A percentile compares a stretch with the other conserved stretches of the same genome.
Evolutionary conservation across 2,329 filamentous ascomycete genomes (phyloP).

Genomic region (Ophiosphaerella herpotricha): DNA sequence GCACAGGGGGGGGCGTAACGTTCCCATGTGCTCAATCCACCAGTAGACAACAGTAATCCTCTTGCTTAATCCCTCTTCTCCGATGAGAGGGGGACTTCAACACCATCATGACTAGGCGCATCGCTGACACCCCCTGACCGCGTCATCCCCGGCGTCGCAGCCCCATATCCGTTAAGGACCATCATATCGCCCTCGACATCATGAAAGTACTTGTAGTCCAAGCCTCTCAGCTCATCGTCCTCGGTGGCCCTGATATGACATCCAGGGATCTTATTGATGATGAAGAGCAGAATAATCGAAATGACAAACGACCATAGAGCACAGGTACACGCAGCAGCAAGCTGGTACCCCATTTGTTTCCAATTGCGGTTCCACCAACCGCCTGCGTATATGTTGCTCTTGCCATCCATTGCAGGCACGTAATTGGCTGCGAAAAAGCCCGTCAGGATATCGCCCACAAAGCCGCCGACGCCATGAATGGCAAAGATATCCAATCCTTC

Average conservation of each 20-base stretch:
- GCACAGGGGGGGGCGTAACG: too few relatives aligned
- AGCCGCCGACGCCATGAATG: constrained; percentile 64
- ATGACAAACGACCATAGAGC: constrained; percentile 61
- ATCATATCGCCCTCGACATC: constrained; percentile 34
- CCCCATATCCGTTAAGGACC: constrained; percentile 25
- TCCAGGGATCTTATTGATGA: constrained; percentile 63
- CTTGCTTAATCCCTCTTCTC: constrained; percentile 25
- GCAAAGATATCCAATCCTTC: constrained; percentile 65
- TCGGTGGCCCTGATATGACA: constrained; percentile 60
- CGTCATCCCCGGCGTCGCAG: constrained; percentile 15
- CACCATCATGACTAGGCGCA: constrained; percentile 25
- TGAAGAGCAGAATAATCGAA: constrained; percentile 58
- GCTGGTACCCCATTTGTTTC: constrained; percentile 61
- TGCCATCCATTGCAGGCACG: constrained; percentile 59
- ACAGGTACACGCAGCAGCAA: constrained; percentile 62
- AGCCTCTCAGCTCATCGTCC: constrained; percentile 59
- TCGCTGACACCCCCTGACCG: constrained; percentile 13
- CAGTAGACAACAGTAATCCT: not conserved
- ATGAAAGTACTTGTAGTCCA: constrained; percentile 58
- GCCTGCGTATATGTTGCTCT: constrained; percentile 51
- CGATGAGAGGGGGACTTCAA: constrained; percentile 14
- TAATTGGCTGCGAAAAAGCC: constrained; percentile 60
- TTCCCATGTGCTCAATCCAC: too few relatives aligned
- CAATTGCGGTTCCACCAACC: constrained; percentile 60
- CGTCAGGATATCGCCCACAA: constrained; percentile 61